phyloP scores from a whole-genome alignment of 2,329 filamentous ascomycete species.

The Aspergillus melleus region DNA sequence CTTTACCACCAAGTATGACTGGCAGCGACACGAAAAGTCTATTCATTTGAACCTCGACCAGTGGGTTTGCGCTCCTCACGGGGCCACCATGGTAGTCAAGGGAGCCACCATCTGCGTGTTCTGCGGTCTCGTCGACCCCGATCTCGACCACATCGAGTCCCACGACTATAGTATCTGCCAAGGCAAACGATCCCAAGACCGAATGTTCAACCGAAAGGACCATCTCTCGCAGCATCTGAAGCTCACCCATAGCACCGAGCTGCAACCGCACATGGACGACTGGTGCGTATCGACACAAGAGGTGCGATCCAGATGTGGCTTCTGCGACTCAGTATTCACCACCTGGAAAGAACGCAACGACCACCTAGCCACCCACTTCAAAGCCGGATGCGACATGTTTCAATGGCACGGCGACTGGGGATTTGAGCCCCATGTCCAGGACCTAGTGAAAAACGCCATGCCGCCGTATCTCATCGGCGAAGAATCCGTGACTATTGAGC shows the following conservation, averaged over 20 bases:
- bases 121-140: not conserved
- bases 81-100: conserved; percentile 31
- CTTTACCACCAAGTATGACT: conserved; percentile 49
- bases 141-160: conserved; percentile 52
- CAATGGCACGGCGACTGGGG: conserved; percentile 39
- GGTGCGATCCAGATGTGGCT: conserved; percentile 45
- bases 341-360: conserved; percentile 23
- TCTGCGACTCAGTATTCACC: conserved; percentile 2
- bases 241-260: conserved; percentile 55
- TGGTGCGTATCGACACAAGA: conserved; percentile 54
- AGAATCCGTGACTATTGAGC: conserved; percentile 18
- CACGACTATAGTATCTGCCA: conserved; percentile 58
- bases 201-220: conserved; percentile 61
- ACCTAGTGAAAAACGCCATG: conserved; percentile 35
- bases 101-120: conserved; percentile 12
- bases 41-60: conserved; percentile 52
- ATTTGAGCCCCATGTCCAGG: conserved; percentile 35
- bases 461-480: conserved; percentile 36
- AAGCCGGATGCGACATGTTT: conserved; percentile 34
- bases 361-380: conserved; percentile 39
- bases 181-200: conserved; percentile 55
- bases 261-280: conserved; percentile 51
- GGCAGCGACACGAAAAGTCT: conserved; percentile 49
- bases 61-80: conserved; percentile 54
- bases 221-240: conserved; percentile 58